Evolutionary conservation across 257 asterid genomes (phyloP).

Genomic region (Penstemon davidsonii): DNA sequence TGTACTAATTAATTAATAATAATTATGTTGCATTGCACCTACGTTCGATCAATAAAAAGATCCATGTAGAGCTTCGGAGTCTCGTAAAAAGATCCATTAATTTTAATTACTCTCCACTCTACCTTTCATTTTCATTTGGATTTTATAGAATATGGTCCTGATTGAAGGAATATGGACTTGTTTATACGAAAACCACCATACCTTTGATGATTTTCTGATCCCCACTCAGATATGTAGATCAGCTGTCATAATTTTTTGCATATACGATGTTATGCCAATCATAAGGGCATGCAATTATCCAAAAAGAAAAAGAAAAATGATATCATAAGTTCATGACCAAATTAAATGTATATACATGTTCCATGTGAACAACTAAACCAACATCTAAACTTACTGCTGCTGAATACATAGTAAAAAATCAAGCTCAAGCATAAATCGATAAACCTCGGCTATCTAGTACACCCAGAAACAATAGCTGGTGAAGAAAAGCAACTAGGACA

Average conservation of each 20-base stretch:
- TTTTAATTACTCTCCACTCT: not conserved
- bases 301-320: no score
- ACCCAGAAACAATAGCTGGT: constrained; percentile 3
- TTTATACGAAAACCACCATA: constrained; percentile 33
- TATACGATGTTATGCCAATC: constrained; percentile 16
- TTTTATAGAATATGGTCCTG: constrained; percentile 30
- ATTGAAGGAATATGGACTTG: constrained; percentile 31
- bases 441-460: not conserved
- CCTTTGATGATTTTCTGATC: constrained; percentile 28
- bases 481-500: not conserved
- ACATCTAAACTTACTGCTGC: no score
- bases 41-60: no score
- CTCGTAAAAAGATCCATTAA: not conserved
- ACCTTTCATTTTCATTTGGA: constrained; percentile 36
- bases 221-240: constrained; percentile 27
- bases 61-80: not conserved
- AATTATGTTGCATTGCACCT: no score
- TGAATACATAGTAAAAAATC: no score
- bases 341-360: not conserved
- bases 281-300: not conserved
- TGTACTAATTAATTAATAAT: no score
- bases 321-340: not conserved
- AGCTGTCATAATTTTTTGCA: constrained; percentile 21
- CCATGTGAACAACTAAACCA: constrained; percentile 1
- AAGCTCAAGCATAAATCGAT: no score